These are phyloP conservation scores for Diaporthe eres DNA, from an alignment of 2,329 filamentous ascomycete genomes.

Conservation along the genomic window DNA sequence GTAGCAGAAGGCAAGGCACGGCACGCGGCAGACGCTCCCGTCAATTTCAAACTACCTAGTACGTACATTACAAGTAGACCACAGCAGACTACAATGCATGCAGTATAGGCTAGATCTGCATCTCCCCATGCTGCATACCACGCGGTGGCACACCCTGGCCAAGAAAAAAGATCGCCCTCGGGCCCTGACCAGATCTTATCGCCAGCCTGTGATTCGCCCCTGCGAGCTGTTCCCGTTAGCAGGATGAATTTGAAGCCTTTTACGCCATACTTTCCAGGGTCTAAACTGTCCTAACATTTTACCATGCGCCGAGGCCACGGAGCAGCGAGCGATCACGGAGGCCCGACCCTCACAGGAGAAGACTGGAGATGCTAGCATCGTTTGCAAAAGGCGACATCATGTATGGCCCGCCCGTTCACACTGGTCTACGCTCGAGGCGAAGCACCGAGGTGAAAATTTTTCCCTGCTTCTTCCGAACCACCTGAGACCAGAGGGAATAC, in stretches of 20 bases:
- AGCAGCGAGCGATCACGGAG: conserved; percentile 29
- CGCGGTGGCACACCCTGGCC: not conserved
- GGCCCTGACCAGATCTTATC: conserved; percentile 35
- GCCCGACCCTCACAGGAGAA: not conserved
- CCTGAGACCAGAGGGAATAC: not conserved
- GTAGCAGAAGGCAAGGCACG: conserved; percentile 12
- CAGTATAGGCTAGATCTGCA: not conserved
- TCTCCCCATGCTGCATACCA: conserved; percentile 23
- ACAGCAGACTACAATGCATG: not conserved
- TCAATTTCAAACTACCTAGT: not conserved
- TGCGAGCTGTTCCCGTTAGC: conserved; percentile 22
- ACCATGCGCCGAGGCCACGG: not conserved
- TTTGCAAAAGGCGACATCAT: conserved; percentile 17
- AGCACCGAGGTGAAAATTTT: conserved; percentile 30
- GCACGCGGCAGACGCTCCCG: conserved; percentile 6
- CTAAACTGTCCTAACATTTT: not conserved
- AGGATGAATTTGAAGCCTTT: conserved; percentile 38
- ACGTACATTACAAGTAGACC: not conserved
- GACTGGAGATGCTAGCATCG: conserved; percentile 21
- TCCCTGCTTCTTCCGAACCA: conserved; percentile 23
- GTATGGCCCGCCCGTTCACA: not conserved
- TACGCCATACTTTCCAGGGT: conserved; percentile 36
- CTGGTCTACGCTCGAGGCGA: conserved; percentile 2
- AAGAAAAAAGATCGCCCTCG: conserved; percentile 17
- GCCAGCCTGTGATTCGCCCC: conserved; percentile 37